Evolutionary conservation across 345 rosid genomes (phyloP), one percentile per base, ranked within the genome.

Genomic region (Brassica cretica): DNA sequence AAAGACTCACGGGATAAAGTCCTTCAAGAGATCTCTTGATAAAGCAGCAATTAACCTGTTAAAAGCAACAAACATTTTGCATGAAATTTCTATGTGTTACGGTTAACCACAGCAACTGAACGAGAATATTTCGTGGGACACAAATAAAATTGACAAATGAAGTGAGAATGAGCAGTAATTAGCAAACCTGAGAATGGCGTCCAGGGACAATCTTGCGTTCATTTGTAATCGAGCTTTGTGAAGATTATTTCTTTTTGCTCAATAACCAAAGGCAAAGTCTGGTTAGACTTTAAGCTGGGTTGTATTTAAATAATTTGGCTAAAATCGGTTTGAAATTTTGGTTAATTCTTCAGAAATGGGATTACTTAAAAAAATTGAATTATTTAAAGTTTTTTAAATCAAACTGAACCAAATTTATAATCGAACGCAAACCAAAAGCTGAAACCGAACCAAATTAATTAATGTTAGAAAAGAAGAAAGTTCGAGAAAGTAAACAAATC

Each of bases 151-250:
- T 32, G 74, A 68, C 68, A 76, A 49, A 49, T 68, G 16, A 60
- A 25, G 30, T 66, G 66, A 73, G 60, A 49, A 49, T 35, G 74
- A 64, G 72, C 30, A 69, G 41, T 73, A 46, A 51, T 30, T 74
- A 25, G 29, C 78, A 74, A 74, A 94, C 97, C 95, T 85, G 74
- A 94, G 87, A 84, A 92, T 86, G 59, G 98, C 93, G 83, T 93
- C 98, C 60, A 94, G 88, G 5, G 99, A 94, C 32, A 94, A 83
- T 60, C 93, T 90, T 66, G 99, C 94, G 84, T 87, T 84, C 88
- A 93, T 84, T 65, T 90, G 91, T 79, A 94, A 82, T 75, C 92
- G 89, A 60, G 97, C 66, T 85, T 84, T 5, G 87, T 74, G 74
- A 94, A 79, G 75, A 94, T 91, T 33, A 76, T 41, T 69, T 92